Percentiles rank a stretch among this genome's conserved stretches.
phyloP scores from a whole-genome alignment of 2,329 filamentous ascomycete species.

The Zymoseptoria ardabiliae region DNA sequence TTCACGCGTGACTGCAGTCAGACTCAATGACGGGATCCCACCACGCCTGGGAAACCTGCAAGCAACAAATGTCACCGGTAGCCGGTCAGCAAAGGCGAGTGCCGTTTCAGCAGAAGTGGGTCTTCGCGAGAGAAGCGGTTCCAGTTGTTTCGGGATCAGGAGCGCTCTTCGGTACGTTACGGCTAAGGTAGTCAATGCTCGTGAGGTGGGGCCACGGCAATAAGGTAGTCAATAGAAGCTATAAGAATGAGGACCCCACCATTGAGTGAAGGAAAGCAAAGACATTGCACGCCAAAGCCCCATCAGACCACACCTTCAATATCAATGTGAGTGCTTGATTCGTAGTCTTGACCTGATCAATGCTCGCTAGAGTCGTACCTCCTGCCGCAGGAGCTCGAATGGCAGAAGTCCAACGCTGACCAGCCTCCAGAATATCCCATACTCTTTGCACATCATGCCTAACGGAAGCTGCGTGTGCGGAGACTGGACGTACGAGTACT shows the following conservation, averaged over 20 bases:
- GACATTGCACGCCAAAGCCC: neutral
- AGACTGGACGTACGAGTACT: slow-evolving; percentile 30
- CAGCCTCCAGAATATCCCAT: neutral
- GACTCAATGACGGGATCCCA: neutral
- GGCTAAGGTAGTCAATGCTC: neutral
- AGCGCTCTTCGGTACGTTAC: neutral
- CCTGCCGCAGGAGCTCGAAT: neutral
- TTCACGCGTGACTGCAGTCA: neutral
- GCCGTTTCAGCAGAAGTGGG: neutral
- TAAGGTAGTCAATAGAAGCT: neutral
- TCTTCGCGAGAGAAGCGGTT: neutral
- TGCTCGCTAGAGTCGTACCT: neutral
- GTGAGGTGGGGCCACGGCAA: neutral
- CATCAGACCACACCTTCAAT: neutral
- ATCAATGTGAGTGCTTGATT: neutral
- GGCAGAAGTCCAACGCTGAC: neutral
- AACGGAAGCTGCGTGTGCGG: slow-evolving; percentile 27
- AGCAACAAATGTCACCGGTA: neutral
- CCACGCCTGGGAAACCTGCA: neutral
- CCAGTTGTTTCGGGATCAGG: neutral
- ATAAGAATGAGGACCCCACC: neutral
- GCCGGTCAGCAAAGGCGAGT: neutral
- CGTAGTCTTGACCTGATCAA: neutral
- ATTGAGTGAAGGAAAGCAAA: neutral
- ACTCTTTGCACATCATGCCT: neutral